Percentiles rank a stretch among this genome's conserved stretches.
Evolutionary conservation across 2,329 filamentous ascomycete genomes (phyloP).

Genomic region (Stagonosporopsis chrysanthemi): DNA sequence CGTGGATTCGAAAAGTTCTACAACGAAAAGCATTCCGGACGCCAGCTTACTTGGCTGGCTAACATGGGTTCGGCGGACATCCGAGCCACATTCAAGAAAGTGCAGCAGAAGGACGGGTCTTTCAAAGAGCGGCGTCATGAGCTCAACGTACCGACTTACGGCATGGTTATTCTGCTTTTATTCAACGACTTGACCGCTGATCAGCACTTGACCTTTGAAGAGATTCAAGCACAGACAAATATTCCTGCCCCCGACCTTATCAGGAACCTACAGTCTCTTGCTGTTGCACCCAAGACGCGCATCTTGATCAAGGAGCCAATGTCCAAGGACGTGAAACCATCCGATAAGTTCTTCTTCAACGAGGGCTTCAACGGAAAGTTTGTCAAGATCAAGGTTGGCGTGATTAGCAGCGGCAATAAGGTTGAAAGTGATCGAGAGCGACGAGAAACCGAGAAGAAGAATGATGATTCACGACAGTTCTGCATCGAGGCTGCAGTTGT

Average conservation of each 20-base stretch:
- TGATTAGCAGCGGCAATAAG: constrained; percentile 81
- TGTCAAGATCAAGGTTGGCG: constrained; percentile 87
- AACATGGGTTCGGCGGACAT: constrained; percentile 86
- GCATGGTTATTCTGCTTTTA: constrained; percentile 85
- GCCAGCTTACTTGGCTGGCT: constrained; percentile 83
- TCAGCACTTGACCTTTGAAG: constrained; percentile 67
- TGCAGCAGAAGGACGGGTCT: constrained; percentile 72
- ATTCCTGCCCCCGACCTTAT: constrained; percentile 78
- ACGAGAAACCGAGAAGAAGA: constrained; percentile 77
- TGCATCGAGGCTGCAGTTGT: constrained; percentile 80
- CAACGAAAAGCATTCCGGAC: constrained; percentile 82
- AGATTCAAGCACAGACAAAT: constrained; percentile 82
- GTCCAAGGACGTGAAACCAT: constrained; percentile 76
- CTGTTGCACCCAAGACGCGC: constrained; percentile 82
- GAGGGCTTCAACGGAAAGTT: constrained; percentile 80
- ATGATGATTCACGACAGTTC: constrained; percentile 73
- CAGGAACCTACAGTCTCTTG: constrained; percentile 80
- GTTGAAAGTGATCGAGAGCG: constrained; percentile 76
- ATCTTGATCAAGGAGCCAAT: constrained; percentile 82
- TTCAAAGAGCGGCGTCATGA: constrained; percentile 80
- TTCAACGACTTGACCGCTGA: constrained; percentile 78
- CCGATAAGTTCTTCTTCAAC: constrained; percentile 85
- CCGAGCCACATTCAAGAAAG: constrained; percentile 76
- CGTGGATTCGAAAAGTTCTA: constrained; percentile 91
- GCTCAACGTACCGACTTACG: constrained; percentile 89